These are phyloP conservation scores for Epichloe sibirici DNA, from an alignment of 2,329 filamentous ascomycete genomes.

Conservation along the genomic window DNA sequence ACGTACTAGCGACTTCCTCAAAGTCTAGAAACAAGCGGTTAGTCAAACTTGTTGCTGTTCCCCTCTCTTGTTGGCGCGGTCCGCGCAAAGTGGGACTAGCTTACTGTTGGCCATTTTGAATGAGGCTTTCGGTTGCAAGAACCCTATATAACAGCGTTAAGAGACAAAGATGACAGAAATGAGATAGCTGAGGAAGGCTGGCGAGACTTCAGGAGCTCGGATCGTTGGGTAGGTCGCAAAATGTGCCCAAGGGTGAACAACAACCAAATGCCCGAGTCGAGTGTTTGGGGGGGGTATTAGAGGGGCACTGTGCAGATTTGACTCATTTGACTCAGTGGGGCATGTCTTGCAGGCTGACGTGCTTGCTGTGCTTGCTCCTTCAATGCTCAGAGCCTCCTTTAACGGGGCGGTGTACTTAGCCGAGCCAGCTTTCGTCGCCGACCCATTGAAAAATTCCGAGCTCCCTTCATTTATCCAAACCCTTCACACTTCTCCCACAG, in stretches of 20 bases:
- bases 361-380: neutral
- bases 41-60: conserved; percentile 7
- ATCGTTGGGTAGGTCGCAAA: conserved; percentile 21
- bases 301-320: conserved; percentile 25
- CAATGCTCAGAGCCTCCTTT: conserved; percentile 9
- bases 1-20: conserved; percentile 36
- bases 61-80: conserved; percentile 7
- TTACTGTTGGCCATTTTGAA: conserved; percentile 23
- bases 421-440: neutral
- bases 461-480: neutral
- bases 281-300: conserved; percentile 22
- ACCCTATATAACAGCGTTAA: conserved; percentile 2
- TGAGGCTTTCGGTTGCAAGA: conserved; percentile 2
- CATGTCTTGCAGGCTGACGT: conserved; percentile 10
- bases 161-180: conserved; percentile 1
- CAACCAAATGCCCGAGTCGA: conserved; percentile 6
- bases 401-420: conserved; percentile 9
- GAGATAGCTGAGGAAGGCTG: conserved; percentile 1
- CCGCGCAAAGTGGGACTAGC: conserved; percentile 5
- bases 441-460: conserved; percentile 1
- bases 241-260: conserved; percentile 16
- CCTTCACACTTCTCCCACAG: neutral
- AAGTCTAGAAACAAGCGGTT: conserved; percentile 23
- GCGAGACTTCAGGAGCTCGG: conserved; percentile 1
- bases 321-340: conserved; percentile 12